Conservation (phyloP, 2,329 filamentous ascomycete genomes). For the Aspergillus fischeri region DNA sequence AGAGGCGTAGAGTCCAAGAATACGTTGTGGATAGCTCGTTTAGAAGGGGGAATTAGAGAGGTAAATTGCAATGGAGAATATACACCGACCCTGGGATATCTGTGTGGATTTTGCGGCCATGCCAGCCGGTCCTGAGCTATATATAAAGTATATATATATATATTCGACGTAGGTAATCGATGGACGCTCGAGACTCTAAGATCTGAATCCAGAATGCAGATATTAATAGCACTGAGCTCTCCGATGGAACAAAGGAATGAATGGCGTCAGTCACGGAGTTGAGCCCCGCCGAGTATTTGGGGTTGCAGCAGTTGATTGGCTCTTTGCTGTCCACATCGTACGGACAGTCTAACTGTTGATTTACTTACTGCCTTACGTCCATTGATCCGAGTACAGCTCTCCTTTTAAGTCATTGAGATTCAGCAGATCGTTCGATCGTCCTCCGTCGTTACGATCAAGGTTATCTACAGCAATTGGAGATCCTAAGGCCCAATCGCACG, state of each 20-base stretch:
- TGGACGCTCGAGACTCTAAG: constrained; percentile 1
- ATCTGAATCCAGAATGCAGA: constrained; percentile 7
- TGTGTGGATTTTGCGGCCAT: constrained; percentile 10
- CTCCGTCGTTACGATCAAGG: not conserved
- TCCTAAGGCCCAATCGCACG: not conserved
- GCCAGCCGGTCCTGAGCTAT: not conserved
- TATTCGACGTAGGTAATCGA: not conserved
- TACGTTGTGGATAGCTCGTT: not conserved
- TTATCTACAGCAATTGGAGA: not conserved
- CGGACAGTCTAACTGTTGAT: not conserved
- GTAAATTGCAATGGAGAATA: not conserved
- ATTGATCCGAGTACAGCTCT: not conserved
- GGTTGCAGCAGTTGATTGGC: constrained; percentile 9
- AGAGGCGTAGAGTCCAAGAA: not conserved
- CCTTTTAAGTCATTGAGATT: not conserved
- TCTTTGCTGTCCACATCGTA: not conserved
- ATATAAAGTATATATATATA: not conserved
- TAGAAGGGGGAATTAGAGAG: not conserved
- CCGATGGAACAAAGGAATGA: constrained; percentile 11
- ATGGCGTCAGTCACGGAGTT: constrained; percentile 19
- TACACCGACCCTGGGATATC: constrained; percentile 17
- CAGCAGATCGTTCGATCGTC: not conserved
- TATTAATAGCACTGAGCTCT: constrained; percentile 13
- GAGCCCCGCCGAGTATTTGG: constrained; percentile 11
- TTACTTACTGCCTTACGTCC: not conserved